Evolutionary conservation across 495 filamentous ascomycete species (phyloP), one percentile per base, ranked within the genome.

Genomic region (Parathielavia hyrcaniae): DNA sequence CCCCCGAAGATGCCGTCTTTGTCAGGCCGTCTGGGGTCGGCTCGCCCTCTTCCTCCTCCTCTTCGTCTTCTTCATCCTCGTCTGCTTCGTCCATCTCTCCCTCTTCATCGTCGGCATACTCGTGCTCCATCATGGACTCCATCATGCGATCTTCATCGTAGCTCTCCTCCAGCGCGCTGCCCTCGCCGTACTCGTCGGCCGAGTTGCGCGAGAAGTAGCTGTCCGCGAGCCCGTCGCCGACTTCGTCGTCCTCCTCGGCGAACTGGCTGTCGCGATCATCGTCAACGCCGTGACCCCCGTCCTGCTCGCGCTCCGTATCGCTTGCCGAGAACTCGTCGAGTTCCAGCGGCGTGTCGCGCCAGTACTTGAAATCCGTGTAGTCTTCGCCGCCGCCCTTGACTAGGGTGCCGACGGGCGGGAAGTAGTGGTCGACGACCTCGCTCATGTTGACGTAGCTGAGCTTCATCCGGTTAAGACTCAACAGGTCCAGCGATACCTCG

Each of bases 371-470:
- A 66, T 95, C 90, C 2, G 90, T 95, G 64, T 85, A 95, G 40
- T 90, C 86, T 67, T 95, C 90, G 45, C 86, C 89, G 39, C 87
- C 88, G 49, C 83, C 83, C 57, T 86, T 85, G 13, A 93, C 82
- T 12, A 91, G 77, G 38, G 85, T 80, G 64, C 83, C 86, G 32
- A 88, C 81, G 16, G 90, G 85, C 14, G 93, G 93, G 70, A 97
- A 97, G 75, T 96, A 96, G 71, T 97, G 93, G 67, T 98, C 92
- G 13, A 98, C 86, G 26, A 97, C 80, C 71, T 97, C 93, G 54
- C 86, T 83, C 89, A 98, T 99, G 53, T 88, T 89, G 53, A 95
- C 89, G 69, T 99, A 99, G 68, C 88, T 96, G 62, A 91, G 93
- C 76, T 90, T 96, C 66, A 97, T 88, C 64, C 91, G 95, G 70